These are phyloP conservation scores for Polytrichum commune DNA, from an alignment of 225 moss, liverwort and hornwort genomes.

Conservation along the genomic window DNA sequence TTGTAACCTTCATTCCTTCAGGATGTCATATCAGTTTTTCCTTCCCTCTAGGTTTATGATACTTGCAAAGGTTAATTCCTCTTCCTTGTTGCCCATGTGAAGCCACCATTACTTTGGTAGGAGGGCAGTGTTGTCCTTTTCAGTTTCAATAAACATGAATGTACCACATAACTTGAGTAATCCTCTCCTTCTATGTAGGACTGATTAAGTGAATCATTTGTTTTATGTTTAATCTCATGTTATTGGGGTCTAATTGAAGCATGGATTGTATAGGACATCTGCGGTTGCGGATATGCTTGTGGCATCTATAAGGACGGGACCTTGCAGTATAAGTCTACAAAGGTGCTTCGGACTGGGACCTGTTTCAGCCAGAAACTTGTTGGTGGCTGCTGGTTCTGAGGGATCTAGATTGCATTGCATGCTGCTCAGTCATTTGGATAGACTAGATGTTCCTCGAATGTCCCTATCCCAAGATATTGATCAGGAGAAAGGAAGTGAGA, in stretches of 20 bases:
- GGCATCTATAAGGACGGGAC: conserved; percentile 60
- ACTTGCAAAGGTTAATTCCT: background rate
- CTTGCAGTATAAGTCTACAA: conserved; percentile 72
- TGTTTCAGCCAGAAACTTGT: conserved; percentile 63
- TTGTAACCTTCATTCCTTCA: conserved; percentile 37
- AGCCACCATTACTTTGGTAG: background rate
- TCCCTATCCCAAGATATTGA: conserved; percentile 6
- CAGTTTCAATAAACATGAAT: too few species aligned
- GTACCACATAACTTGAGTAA: too few species aligned
- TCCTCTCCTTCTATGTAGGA: too few species aligned
- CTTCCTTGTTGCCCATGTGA: background rate
- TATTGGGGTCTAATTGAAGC: too few species aligned
- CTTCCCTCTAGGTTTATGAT: too few species aligned
- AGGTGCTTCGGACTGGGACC: conserved; percentile 78
- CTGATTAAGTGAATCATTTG: too few species aligned
- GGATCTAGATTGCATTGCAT: conserved; percentile 64
- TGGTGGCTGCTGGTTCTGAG: conserved; percentile 55
- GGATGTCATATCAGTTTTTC: background rate
- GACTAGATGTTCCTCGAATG: conserved; percentile 41
- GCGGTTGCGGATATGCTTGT: conserved; percentile 59
- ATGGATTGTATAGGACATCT: conserved; percentile 57
- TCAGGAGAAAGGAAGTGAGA: conserved; percentile 23
- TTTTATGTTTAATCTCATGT: too few species aligned
- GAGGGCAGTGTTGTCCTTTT: too few species aligned
- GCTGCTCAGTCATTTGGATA: conserved; percentile 83